These are phyloP conservation scores for Diaporthe sp. DNA, from an alignment of 2,329 filamentous ascomycete species.

Conservation along the genomic window DNA sequence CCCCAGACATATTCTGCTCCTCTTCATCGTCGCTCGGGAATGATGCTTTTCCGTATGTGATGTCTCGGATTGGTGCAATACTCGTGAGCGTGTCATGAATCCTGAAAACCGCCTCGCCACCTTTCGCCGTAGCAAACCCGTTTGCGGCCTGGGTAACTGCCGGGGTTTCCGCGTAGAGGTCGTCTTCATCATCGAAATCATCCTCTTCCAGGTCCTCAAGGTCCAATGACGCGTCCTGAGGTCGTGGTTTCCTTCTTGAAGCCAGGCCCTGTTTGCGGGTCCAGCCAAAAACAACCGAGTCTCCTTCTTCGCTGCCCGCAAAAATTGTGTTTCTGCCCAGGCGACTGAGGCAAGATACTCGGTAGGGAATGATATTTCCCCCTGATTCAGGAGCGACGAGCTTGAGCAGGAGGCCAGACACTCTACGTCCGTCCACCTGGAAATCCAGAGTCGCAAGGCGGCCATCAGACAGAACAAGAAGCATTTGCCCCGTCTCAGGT, in stretches of 20 bases:
- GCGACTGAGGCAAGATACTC: conserved; percentile 77
- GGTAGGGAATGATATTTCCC: conserved; percentile 71
- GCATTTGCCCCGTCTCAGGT: conserved; percentile 82
- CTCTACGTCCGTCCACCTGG: conserved; percentile 88
- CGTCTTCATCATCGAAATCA: conserved; percentile 72
- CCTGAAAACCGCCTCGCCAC: conserved; percentile 79
- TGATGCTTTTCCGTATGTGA: conserved; percentile 75
- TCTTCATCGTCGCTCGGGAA: conserved; percentile 61
- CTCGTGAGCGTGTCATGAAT: conserved; percentile 83
- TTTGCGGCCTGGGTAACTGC: conserved; percentile 52
- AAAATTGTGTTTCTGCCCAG: conserved; percentile 81
- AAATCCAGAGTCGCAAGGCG: conserved; percentile 83
- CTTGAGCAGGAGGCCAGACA: conserved; percentile 86
- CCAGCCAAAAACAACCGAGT: conserved; percentile 88
- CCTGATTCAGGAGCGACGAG: conserved; percentile 74
- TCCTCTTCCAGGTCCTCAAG: conserved; percentile 63
- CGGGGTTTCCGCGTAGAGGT: conserved; percentile 74
- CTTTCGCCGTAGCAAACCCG: conserved; percentile 59
- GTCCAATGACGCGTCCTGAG: conserved; percentile 67
- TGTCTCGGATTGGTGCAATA: conserved; percentile 82
- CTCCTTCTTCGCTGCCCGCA: conserved; percentile 85
- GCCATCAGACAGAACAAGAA: conserved; percentile 85
- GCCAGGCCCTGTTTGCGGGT: conserved; percentile 72
- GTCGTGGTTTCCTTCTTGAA: conserved; percentile 73
- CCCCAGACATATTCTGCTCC: conserved; percentile 58